Evolutionary conservation across 148 eudicot species (phyloP), one percentile per base, ranked within the genome.

Genomic region (Cornus controversa): DNA sequence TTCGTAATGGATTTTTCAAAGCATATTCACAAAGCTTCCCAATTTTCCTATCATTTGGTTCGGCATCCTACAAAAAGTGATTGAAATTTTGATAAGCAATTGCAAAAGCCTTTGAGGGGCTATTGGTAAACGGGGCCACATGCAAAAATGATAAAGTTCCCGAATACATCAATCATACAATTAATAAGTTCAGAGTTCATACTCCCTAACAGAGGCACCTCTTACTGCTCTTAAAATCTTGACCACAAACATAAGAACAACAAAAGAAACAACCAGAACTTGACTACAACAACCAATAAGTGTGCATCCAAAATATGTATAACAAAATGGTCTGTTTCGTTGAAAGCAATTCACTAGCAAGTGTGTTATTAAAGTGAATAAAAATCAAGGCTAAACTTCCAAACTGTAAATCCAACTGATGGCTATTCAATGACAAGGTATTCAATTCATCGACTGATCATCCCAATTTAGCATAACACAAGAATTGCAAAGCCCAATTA

Each of bases 11-110:
- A 73, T 93, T 93, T 84, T 86, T 93, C 58, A 87, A 83, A 70
- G 93, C 96, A 80, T 93, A 93, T 62, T 93, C 98, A 78, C 98
- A 91, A 36, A 93, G 90, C 87, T 91, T 93, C 70, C 88, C 96
- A 81, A 89, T 91, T 84, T 90, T 93, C 68, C 96, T 86, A 60
- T 91, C 98, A 90, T 93, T 91, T 74, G 91, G 94, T 83, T 87
- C 91, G 80, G 86, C 87, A 80, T 93, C 92, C 98, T 93, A 84
- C 70, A 69, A 83, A 86, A 34, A 50, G 57, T 70, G 66, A 66
- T 67, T 36, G 25, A 54, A 70, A 40, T 40, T 40, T 26, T 47
- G 34, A 71, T 75, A 23, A 28, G 69, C 22, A 28, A n/a, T 29
- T 31, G 2, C 0, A 24, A 47, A 26, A 66, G 20, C 22, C 67